Evolutionary conservation across 768 basidiomycete species (phyloP), one percentile per base, ranked within the genome.

Genomic region (Mycena amicta): DNA sequence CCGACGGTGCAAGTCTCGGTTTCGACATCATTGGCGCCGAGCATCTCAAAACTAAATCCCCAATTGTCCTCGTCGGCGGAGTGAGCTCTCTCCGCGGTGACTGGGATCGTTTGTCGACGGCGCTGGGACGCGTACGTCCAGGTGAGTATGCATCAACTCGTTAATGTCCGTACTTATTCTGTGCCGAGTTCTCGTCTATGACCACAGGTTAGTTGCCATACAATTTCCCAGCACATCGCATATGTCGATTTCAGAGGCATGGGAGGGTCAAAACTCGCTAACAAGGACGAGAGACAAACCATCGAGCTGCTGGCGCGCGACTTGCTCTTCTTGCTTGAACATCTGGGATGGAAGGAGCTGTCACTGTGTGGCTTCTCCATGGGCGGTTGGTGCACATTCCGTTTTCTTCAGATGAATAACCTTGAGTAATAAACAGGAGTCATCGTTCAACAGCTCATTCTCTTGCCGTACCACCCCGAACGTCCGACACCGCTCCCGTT

Each of bases 341-440:
- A 64, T 47, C 58, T 83, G 18, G 64, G 68, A 18, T 82, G 80
- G 79, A 73, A 70, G 53, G 66, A 78, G 47, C 56, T 83, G 26
- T 69, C 75, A 6, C 60, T 83, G 6, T 79, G 80, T 53, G 81
- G 80, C 3, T 81, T 75, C 66, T 83, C 81, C 2, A 81, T 83
- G 81, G 81, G 81, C 53, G 81, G 81, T 80, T 61, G 6, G 18
- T 22, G 26, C 12, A 31, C 11, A 8, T 18, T 15, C 11, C 33
- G 2, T n/a, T 27, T 20, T 22, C 6, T 46, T 46, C 23, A 6
- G 11, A 20, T 29, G 25, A 54, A 40, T 47, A 23, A 30, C 4
- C 20, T 23, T 5, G n/a, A 40, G 39, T 31, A 20, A 29, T 16
- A 15, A 6, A 23, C 47, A 81, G 80, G 80, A 41, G 69, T 75